Evolutionary conservation across 805 yeast species (phyloP), one percentile per base, ranked within the genome.

Genomic region (Saccharomycopsis selenospora): DNA sequence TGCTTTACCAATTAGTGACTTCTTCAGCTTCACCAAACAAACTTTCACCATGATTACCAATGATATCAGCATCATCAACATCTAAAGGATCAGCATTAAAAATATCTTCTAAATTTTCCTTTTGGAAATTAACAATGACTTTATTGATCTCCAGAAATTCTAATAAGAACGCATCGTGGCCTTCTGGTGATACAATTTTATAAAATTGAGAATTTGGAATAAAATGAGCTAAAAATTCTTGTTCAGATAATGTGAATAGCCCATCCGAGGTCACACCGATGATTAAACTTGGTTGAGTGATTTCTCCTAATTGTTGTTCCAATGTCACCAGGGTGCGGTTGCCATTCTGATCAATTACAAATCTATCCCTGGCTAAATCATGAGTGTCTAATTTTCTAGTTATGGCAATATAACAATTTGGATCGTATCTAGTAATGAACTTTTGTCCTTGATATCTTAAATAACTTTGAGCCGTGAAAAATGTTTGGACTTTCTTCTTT

Each of bases 11-110:
- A 54, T 82, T 85, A 26, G 98, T 88, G 44, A 93, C 90, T 61
- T 85, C 90, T 61, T 85, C 95, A 13, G 95, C 95, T 65, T 91
- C 99, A 1, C 98, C 97, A 62, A 91, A 90, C 10, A 89, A 82
- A 40, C 85, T 76, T 43, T 81, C 79, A 49, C 75, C 76, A 59
- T 56, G 66, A 14, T 62, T 66, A 18, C 68, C 72, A 18, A 69
- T 71, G 7, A 71, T 71, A 40, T 66, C 68, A 42, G 67, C 69
- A 26, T 67, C 60, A 69, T 69, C 62, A 6, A 50, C 40, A 8
- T 80, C 70, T 57, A 67, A 58, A 41, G 61, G 66, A 22, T 72
- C 66, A 2, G 69, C 64, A 8, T 64, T 69, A 72, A 79, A 81
- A 51, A 82, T 70, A 25, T 80, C 85, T 1, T 80, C 73, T 47